Conservation (phyloP, 441 rosid species). For the Jatropha podagrica region DNA sequence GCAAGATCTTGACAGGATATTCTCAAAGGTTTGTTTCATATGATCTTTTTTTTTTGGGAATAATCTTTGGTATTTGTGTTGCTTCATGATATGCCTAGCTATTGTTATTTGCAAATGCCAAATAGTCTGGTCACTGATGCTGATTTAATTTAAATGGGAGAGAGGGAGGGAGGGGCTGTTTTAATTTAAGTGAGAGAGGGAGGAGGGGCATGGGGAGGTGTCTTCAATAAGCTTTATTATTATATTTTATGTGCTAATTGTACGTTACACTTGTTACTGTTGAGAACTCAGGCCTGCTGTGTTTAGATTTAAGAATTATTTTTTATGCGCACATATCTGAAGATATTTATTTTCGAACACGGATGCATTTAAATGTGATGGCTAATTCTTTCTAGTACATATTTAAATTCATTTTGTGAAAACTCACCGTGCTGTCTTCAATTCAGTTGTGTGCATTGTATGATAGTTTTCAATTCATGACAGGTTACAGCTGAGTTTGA, state of each 20-base stretch:
- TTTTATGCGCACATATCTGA: neutral
- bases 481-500: constrained; percentile 82
- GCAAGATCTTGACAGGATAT: constrained; percentile 91
- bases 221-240: no score
- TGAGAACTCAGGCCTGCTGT: neutral
- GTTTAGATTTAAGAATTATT: neutral
- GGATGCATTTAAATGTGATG: neutral
- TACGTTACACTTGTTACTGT: neutral
- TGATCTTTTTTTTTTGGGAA: neutral
- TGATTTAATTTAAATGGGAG: neutral
- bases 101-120: neutral
- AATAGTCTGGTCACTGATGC: neutral
- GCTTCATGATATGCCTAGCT: neutral
- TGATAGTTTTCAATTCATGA: constrained; percentile 13
- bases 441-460: constrained; percentile 3
- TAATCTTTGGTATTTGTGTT: constrained; percentile 2
- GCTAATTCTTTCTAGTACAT: neutral
- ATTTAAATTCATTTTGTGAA: neutral
- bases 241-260: neutral
- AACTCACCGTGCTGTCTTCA: neutral
- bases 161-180: neutral
- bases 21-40: constrained; percentile 59
- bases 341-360: neutral
- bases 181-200: neutral
- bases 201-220: no score